These are phyloP conservation scores for Fusarium albosuccineum DNA, from an alignment of 2,329 filamentous ascomycete genomes.

Conservation along the genomic window DNA sequence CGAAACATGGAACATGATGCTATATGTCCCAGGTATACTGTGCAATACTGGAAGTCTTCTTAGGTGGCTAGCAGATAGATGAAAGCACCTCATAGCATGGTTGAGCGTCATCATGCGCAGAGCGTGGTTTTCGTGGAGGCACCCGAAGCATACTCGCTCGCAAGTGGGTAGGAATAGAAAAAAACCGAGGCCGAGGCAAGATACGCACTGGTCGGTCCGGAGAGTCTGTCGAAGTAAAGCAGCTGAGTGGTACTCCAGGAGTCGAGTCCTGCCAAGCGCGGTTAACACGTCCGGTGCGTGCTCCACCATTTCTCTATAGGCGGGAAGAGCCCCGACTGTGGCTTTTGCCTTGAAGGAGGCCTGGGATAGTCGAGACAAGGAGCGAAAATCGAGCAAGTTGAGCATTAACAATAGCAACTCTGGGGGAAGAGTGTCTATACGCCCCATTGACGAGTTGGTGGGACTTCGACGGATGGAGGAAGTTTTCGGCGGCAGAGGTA, in stretches of 20 bases:
- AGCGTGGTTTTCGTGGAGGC: slow-evolving; percentile 37
- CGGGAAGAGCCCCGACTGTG: slow-evolving; percentile 42
- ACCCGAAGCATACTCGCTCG: slow-evolving; percentile 45
- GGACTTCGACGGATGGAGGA: no score
- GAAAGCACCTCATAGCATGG: slow-evolving; percentile 26
- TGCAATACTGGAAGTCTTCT: slow-evolving; percentile 19
- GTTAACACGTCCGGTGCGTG: slow-evolving; percentile 46
- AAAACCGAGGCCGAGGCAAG: slow-evolving; percentile 42
- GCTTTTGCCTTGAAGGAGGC: slow-evolving; percentile 35
- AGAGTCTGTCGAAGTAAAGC: slow-evolving; percentile 22
- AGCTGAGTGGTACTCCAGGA: slow-evolving; percentile 34
- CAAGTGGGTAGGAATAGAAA: slow-evolving; percentile 47
- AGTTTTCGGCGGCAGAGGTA: no score
- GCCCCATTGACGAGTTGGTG: no score
- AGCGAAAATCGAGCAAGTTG: slow-evolving; percentile 41
- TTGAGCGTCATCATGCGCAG: slow-evolving; percentile 31
- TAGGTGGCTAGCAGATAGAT: slow-evolving; percentile 24
- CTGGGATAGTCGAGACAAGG: slow-evolving; percentile 42
- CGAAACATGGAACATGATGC: neutral
- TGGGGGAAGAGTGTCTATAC: neutral
- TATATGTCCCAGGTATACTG: slow-evolving; percentile 36
- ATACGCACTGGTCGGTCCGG: slow-evolving; percentile 35
- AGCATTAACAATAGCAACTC: neutral
- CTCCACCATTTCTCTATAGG: slow-evolving; percentile 57
- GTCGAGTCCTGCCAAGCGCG: slow-evolving; percentile 32